phyloP scores from a whole-genome alignment of 225 moss, liverwort and hornwort species.

The Sphagnum tenellum region DNA sequence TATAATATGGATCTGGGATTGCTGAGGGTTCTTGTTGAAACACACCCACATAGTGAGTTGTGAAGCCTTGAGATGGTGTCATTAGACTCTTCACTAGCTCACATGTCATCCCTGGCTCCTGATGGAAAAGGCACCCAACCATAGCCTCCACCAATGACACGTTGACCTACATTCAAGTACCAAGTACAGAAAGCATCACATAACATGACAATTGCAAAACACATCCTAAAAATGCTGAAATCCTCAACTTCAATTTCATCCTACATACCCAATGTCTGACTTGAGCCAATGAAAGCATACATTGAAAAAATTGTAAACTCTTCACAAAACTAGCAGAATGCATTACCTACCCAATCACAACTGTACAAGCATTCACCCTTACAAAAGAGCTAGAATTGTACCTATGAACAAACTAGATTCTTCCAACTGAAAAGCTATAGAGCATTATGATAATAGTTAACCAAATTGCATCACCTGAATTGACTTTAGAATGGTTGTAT shows the following conservation, averaged over 20 bases:
- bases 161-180: slow-evolving; percentile 38
- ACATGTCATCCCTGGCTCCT: slow-evolving; percentile 68
- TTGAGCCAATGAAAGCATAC: too few relatives aligned
- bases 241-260: too few relatives aligned
- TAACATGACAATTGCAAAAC: slow-evolving; percentile 8
- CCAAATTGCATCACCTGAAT: slow-evolving; percentile 30
- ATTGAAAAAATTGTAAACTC: too few relatives aligned
- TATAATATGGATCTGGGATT: slow-evolving; percentile 36
- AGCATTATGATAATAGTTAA: too few relatives aligned
- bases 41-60: slow-evolving; percentile 88
- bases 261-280: too few relatives aligned
- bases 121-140: slow-evolving; percentile 49
- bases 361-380: too few relatives aligned
- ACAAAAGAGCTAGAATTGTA: too few relatives aligned
- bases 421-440: too few relatives aligned
- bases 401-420: too few relatives aligned
- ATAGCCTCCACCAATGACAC: slow-evolving; percentile 64
- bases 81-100: slow-evolving; percentile 69
- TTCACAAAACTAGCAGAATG: too few relatives aligned
- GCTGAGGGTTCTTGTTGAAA: slow-evolving; percentile 53
- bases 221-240: not conserved
- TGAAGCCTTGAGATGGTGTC: slow-evolving; percentile 57
- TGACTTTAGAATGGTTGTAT: slow-evolving; percentile 39
- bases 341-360: too few relatives aligned
- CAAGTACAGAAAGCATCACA: not conserved